Percentiles rank a stretch among this genome's conserved stretches.
Evolutionary conservation across 2,329 filamentous ascomycete species (phyloP).

Genomic region (Aspergillus sergii): DNA sequence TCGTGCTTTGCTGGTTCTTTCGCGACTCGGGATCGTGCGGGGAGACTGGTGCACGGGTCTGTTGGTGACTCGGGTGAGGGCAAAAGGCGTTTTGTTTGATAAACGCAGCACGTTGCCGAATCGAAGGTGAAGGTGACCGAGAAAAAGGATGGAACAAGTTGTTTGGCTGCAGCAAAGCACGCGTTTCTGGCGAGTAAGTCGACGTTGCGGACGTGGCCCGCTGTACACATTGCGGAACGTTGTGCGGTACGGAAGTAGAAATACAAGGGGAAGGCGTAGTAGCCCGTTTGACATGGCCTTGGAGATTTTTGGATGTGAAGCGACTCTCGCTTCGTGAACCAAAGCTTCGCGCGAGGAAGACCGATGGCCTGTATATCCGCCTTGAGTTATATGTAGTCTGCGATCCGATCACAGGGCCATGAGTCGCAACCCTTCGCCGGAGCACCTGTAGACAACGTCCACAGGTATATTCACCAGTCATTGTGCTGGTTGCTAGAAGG

Average conservation of each 20-base stretch:
- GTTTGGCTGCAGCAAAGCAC: constrained; percentile 64
- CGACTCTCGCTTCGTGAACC: constrained; percentile 29
- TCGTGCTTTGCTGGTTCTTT: constrained; percentile 49
- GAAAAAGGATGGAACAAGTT: constrained; percentile 94
- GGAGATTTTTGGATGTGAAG: constrained; percentile 20
- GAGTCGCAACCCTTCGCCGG: constrained; percentile 29
- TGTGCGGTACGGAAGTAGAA: constrained; percentile 12
- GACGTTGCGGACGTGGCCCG: constrained; percentile 30
- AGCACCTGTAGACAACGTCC: constrained; percentile 43
- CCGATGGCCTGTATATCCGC: constrained; percentile 27
- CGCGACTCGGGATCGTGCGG: constrained; percentile 65
- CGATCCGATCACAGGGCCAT: constrained; percentile 25
- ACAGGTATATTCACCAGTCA: constrained; percentile 46
- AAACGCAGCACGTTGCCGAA: constrained; percentile 82
- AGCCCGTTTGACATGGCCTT: constrained; percentile 22
- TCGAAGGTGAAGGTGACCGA: constrained; percentile 83
- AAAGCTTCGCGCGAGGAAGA: constrained; percentile 31
- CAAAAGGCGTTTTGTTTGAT: constrained; percentile 94
- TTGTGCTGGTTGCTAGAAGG: constrained; percentile 25
- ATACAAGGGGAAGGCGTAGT: constrained; percentile 8
- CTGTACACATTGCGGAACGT: constrained; percentile 25
- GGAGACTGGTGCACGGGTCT: constrained; percentile 68
- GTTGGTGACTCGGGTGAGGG: constrained; percentile 83
- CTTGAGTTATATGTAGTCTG: constrained; percentile 28
- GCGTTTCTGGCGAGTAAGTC: constrained; percentile 26